These are phyloP conservation scores for Sarocladiaceae sp. DNA, from an alignment of 2,329 filamentous ascomycete genomes.

Conservation along the genomic window DNA sequence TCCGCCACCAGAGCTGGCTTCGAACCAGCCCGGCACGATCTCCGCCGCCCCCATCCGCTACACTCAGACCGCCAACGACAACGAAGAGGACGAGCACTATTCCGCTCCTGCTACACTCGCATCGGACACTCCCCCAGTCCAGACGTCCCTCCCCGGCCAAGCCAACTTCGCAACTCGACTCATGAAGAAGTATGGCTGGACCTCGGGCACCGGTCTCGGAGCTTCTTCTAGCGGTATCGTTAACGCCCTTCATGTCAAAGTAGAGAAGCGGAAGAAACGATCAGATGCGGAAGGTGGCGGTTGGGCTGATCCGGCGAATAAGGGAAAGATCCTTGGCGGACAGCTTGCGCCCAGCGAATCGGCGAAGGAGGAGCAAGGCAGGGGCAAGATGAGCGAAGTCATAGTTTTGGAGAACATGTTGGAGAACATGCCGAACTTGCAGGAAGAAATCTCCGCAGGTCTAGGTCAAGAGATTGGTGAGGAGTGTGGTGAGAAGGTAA, in stretches of 20 bases:
- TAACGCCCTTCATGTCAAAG: constrained; percentile 75
- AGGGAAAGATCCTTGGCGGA: constrained; percentile 78
- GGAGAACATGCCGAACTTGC: constrained; percentile 71
- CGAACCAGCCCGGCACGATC: constrained; percentile 55
- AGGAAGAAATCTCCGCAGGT: constrained; percentile 69
- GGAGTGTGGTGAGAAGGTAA: constrained; percentile 77
- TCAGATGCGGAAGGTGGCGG: constrained; percentile 76
- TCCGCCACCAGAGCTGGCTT: constrained; percentile 28
- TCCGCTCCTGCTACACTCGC: constrained; percentile 45
- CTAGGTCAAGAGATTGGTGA: constrained; percentile 94
- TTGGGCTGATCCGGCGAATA: constrained; percentile 64
- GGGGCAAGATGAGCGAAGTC: constrained; percentile 71
- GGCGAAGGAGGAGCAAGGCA: constrained; percentile 49
- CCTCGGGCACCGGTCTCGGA: constrained; percentile 81
- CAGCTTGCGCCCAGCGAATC: constrained; percentile 34
- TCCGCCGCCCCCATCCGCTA: constrained; percentile 78
- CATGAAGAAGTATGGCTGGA: constrained; percentile 93
- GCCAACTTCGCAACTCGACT: constrained; percentile 81
- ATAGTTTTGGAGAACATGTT: constrained; percentile 83
- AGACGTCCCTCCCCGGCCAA: constrained; percentile 58
- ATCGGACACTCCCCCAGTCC: constrained; percentile 26
- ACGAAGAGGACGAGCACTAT: constrained; percentile 37
- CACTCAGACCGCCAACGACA: constrained; percentile 27
- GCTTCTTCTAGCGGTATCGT: constrained; percentile 78
- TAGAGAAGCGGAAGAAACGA: constrained; percentile 80